Percentiles rank a stretch among this genome's conserved stretches.
These are phyloP conservation scores for Melaleuca alternifolia DNA, from an alignment of 345 rosid genomes.

Conservation along the genomic window DNA sequence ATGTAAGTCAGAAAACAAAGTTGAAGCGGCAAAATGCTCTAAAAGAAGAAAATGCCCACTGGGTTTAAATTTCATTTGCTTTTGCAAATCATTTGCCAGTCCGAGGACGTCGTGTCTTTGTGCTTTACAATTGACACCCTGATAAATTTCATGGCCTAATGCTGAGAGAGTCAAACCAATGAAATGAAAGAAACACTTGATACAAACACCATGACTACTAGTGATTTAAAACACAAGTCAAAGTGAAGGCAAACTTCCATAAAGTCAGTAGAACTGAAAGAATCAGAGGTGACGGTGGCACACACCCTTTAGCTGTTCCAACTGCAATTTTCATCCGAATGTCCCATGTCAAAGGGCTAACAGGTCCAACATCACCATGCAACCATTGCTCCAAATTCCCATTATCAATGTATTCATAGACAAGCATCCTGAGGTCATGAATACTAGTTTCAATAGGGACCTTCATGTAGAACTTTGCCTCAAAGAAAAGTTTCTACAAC, in stretches of 20 bases:
- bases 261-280: neutral
- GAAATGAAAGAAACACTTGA: neutral
- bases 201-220: neutral
- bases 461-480: neutral
- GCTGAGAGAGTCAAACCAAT: neutral
- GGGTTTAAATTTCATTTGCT: neutral
- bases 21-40: neutral
- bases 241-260: neutral
- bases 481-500: neutral
- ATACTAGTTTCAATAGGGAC: neutral
- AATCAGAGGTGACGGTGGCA: neutral
- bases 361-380: constrained; percentile 85
- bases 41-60: no score
- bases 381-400: constrained; percentile 98
- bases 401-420: constrained; percentile 82
- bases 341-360: constrained; percentile 89
- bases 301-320: constrained; percentile 89
- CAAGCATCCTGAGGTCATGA: constrained; percentile 64
- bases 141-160: neutral
- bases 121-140: neutral
- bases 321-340: constrained; percentile 83
- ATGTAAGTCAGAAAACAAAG: neutral
- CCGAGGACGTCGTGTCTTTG: neutral
- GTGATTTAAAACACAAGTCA: neutral
- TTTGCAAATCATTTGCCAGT: neutral